Evolutionary conservation across 345 rosid species (phyloP), one percentile per base, ranked within the genome.

Genomic region (Cochlearia excelsa): DNA sequence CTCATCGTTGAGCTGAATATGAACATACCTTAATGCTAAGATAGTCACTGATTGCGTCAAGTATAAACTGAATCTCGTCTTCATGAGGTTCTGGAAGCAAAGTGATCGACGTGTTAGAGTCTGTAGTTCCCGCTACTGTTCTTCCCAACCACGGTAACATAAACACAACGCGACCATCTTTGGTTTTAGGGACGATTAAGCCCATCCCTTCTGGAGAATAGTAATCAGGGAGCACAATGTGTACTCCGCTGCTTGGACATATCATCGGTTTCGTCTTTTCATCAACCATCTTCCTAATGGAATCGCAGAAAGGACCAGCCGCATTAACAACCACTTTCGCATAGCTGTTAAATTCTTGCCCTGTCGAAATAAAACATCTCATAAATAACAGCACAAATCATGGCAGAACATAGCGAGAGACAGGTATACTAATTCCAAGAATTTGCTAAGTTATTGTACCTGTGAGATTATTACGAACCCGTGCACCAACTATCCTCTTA

Each of bases 191-290:
- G 75, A 93, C 97, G 63, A 93, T 89, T 85, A 93, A 79, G 7
- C 99, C 99, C 99, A 93, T 89, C 63, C 99, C 99, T 68, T 93
- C 94, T 1, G 99, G 99, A 59, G 99, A 93, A 76, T 93, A 93
- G 74, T 89, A 93, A 70, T 93, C 99, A 55, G 99, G 99, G 29
- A 93, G 91, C 60, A 93, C 80, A 34, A 93, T 57, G 75, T 89
- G 99, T 5, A 93, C 97, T 52, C 97, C 99, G 56, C 99, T 93
- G 79, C 97, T 93, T 27, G 99, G 97, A 67, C 84, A 85, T 71
- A 93, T 93, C 81, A 93, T 93, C 16, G 83, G 69, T 52, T 70
- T 80, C 46, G 72, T 82, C 62, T 81, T 83, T 75, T 75, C 70
- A 61, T 85, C 75, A 42, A 79, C 95, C 89, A 93, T 75, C 76